Evolutionary conservation across 2,329 filamentous ascomycete genomes (phyloP).

Genomic region (Aspergillus ibericus): DNA sequence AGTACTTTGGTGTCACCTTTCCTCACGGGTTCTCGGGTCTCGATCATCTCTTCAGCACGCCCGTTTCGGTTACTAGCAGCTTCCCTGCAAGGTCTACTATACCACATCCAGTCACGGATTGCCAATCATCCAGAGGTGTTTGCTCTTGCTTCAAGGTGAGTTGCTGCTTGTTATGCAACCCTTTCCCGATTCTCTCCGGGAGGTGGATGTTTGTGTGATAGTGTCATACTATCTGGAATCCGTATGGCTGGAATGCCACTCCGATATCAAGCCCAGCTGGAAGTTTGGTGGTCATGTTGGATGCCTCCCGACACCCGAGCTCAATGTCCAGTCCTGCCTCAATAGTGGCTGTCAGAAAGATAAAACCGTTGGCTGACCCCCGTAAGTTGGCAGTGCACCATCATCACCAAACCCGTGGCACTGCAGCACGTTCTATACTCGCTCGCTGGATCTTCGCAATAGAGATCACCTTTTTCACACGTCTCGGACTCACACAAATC

Average conservation of each 20-base stretch:
- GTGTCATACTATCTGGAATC: background rate
- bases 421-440: slow-evolving; percentile 5
- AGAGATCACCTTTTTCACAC: background rate
- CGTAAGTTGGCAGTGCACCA: slow-evolving; percentile 4
- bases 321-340: slow-evolving; percentile 1
- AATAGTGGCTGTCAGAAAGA: background rate
- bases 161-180: background rate
- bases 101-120: background rate
- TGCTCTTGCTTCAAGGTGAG: background rate
- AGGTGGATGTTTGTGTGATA: background rate
- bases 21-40: background rate
- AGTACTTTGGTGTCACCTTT: slow-evolving; percentile 1
- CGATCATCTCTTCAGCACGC: slow-evolving; percentile 9
- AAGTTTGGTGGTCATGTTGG: background rate
- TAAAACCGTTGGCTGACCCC: slow-evolving; percentile 10
- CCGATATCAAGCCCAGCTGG: background rate
- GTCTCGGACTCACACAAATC: background rate
- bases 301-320: background rate
- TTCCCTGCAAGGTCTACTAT: slow-evolving; percentile 7
- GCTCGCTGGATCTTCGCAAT: background rate
- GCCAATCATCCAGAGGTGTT: background rate
- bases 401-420: slow-evolving; percentile 8
- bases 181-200: background rate
- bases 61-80: slow-evolving; percentile 15
- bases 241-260: background rate